Base-by-base conservation (phyloP, 169 alveolate genomes). In the Besnoitia besnoiti region DNA sequence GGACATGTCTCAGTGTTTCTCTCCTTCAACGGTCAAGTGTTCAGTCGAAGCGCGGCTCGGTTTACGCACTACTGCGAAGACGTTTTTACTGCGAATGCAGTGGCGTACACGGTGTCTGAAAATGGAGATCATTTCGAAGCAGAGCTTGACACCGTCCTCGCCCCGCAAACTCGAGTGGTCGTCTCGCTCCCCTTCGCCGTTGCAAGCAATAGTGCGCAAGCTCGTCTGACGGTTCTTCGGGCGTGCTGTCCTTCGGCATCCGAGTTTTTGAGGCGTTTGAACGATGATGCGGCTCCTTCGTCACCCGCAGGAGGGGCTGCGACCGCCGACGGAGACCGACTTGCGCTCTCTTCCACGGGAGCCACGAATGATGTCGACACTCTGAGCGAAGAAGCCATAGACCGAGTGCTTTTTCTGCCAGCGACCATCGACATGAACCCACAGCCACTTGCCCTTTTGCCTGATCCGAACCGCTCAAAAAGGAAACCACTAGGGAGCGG, bases 21-120 rank as follows among this genome's bases (percentile, higher is more conserved):
- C 40, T 77, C 87, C 47, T 77, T 77, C 59, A 77, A 77, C 35
- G 62, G 87, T 30, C 87, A 77, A 30, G 87, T 77, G 5, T 77
- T 77, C 87, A 77, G 87, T 39, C 55, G 40, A 5, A 14, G 16
- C 8, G 51, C 61, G 35, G 59, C 50, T 5, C 24, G 16, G 35
- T 77, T 77, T 59, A 40, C 59, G 59, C 40, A 77, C 40, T 77
- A 77, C 21, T 5, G 59, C 47, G 21, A 33, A 24, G 87, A 77
- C 27, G 39, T 44, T 30, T 21, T 21, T 12, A 24, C 59, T 12
- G 51, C 12, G 35, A 4, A 35, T 35, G 59, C 40, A n/a, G 0
- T 77, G 14, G 87, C 87, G 0, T 77, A 77, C 87, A 77, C 87
- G 33, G 47, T 77, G 30, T 77, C 87, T 19, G 87, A 77, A 40